Evolutionary conservation across 352 stramenopile genomes (phyloP).

Genomic region (Pythium rhizo-oryzae): DNA sequence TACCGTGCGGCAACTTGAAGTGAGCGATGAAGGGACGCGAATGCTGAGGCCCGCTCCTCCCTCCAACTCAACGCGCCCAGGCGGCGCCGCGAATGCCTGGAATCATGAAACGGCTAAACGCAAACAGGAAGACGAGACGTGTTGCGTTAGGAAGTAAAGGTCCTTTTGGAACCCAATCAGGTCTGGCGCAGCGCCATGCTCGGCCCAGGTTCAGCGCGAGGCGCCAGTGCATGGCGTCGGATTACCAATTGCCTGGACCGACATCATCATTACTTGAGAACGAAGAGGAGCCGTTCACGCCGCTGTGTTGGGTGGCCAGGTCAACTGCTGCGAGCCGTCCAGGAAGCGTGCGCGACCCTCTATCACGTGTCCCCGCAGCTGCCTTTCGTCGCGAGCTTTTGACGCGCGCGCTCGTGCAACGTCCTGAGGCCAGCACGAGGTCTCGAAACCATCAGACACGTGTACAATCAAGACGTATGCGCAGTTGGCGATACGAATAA

Average conservation of each 20-base stretch:
- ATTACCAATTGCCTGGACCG: background rate
- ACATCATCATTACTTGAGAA: background rate
- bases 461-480: too few relatives aligned
- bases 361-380: background rate
- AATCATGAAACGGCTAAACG: background rate
- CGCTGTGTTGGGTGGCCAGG: too few relatives aligned
- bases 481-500: too few relatives aligned
- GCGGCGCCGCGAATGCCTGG: background rate
- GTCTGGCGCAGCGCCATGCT: background rate
- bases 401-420: background rate
- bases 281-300: background rate
- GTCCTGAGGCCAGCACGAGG: background rate
- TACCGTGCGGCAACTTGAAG: constrained; percentile 3
- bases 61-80: too few relatives aligned
- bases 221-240: background rate
- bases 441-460: too few relatives aligned
- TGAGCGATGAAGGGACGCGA: background rate
- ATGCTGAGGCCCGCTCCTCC: too few relatives aligned
- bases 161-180: background rate
- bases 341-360: background rate
- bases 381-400: background rate
- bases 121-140: too few relatives aligned
- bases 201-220: background rate
- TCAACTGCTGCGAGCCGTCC: background rate
- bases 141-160: background rate